Percentiles rank a stretch among this genome's conserved stretches.
phyloP scores from a whole-genome alignment of 495 filamentous ascomycete genomes.

The Tuber calosporum region DNA sequence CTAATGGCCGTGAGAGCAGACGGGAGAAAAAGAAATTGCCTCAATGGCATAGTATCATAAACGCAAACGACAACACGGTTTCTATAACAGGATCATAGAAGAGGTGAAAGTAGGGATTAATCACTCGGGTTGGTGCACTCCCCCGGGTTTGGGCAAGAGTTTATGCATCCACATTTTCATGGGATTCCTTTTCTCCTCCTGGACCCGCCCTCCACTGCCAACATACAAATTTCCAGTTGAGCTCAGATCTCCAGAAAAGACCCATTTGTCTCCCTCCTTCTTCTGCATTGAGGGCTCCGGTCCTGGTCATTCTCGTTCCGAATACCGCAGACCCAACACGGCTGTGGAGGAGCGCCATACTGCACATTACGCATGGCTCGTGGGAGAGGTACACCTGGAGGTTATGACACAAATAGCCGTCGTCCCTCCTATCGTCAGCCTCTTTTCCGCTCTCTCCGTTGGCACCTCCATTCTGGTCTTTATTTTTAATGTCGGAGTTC shows the following conservation, averaged over 20 bases:
- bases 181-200: neutral
- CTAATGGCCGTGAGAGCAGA: neutral
- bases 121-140: neutral
- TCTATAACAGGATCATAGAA: neutral
- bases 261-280: constrained; percentile 59
- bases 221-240: constrained; percentile 86
- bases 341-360: constrained; percentile 89
- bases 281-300: constrained; percentile 33
- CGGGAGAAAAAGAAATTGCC: neutral
- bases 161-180: constrained; percentile 9
- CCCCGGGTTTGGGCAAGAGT: neutral
- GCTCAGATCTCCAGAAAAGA: constrained; percentile 81
- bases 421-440: constrained; percentile 40
- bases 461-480: neutral
- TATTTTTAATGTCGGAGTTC: neutral
- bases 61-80: neutral
- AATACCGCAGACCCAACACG: constrained; percentile 80
- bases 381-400: constrained; percentile 87
- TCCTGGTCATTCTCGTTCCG: constrained; percentile 42
- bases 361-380: constrained; percentile 93
- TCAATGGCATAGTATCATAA: neutral
- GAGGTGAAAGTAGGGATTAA: neutral
- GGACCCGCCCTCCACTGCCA: constrained; percentile 60
- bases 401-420: constrained; percentile 89
- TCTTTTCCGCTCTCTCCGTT: neutral